Percentiles rank a stretch among this genome's conserved stretches.
These are phyloP conservation scores for Lunularia cruciata DNA, from an alignment of 225 moss, liverwort and hornwort genomes.

Conservation along the genomic window DNA sequence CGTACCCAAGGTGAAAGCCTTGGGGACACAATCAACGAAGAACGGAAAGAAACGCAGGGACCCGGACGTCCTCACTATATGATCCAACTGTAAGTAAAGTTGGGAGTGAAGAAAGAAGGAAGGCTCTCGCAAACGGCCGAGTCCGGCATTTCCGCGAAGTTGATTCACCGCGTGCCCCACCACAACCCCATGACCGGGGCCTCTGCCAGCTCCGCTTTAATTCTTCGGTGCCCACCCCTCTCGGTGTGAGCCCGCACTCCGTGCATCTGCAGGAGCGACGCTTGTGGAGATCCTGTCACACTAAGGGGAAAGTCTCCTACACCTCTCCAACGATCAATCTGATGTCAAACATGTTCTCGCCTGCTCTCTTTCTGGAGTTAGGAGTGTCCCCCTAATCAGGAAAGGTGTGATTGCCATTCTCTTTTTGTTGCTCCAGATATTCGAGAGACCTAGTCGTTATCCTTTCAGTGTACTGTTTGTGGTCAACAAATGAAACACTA, in stretches of 20 bases:
- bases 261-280: not conserved
- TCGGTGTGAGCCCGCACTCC: not conserved
- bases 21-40: slow-evolving; percentile 11
- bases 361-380: not conserved
- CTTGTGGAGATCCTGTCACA: not conserved
- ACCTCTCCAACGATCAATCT: not conserved
- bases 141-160: slow-evolving; percentile 19
- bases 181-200: slow-evolving; percentile 14
- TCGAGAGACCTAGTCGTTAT: too few species aligned
- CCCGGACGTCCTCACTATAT: not conserved
- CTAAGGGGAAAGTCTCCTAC: not conserved
- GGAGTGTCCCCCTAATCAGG: not conserved
- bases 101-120: not conserved
- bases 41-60: not conserved
- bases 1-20: slow-evolving; percentile 13
- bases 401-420: not conserved
- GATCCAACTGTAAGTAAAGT: not conserved
- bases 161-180: slow-evolving; percentile 15
- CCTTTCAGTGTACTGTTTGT: too few species aligned
- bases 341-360: slow-evolving; percentile 10
- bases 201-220: slow-evolving; percentile 15
- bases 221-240: slow-evolving; percentile 8
- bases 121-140: slow-evolving; percentile 8
- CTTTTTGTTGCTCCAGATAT: too few species aligned
- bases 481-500: too few species aligned